Evolutionary conservation across 164 flowering plant species (phyloP).

Genomic region (Aristolochia fimbriata): DNA sequence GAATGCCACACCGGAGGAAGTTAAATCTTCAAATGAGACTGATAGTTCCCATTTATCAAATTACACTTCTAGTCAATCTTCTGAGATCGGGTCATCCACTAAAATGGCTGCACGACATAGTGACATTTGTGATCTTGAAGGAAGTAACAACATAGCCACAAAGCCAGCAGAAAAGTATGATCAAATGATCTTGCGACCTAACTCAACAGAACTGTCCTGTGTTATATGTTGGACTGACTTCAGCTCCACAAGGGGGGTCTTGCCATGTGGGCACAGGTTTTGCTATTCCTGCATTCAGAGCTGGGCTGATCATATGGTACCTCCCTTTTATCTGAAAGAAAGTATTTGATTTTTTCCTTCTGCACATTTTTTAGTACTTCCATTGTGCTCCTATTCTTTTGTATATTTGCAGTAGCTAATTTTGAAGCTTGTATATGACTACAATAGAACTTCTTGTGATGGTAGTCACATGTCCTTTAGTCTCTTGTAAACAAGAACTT

Average conservation of each 20-base stretch:
- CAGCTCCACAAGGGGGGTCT: conserved; percentile 67
- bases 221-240: conserved; percentile 92
- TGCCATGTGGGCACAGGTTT: conserved; percentile 93
- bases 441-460: too few relatives aligned
- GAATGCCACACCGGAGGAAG: conserved; percentile 13
- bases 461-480: too few relatives aligned
- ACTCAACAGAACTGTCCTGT: conserved; percentile 57
- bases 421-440: too few relatives aligned
- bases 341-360: background rate
- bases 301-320: conserved; percentile 88
- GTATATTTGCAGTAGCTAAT: too few relatives aligned
- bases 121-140: conserved; percentile 13
- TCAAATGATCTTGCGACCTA: conserved; percentile 12
- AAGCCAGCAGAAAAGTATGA: conserved; percentile 10
- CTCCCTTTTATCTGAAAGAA: background rate
- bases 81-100: background rate
- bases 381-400: too few relatives aligned
- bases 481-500: too few relatives aligned
- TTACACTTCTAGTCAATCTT: background rate
- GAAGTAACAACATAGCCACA: conserved; percentile 6
- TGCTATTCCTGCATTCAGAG: conserved; percentile 82
- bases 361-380: background rate
- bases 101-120: conserved; percentile 11
- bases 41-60: background rate
- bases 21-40: conserved; percentile 15